Evolutionary conservation across 768 basidiomycete genomes (phyloP), one percentile per base, ranked within the genome.

Genomic region (Auriscalpium orientale): DNA sequence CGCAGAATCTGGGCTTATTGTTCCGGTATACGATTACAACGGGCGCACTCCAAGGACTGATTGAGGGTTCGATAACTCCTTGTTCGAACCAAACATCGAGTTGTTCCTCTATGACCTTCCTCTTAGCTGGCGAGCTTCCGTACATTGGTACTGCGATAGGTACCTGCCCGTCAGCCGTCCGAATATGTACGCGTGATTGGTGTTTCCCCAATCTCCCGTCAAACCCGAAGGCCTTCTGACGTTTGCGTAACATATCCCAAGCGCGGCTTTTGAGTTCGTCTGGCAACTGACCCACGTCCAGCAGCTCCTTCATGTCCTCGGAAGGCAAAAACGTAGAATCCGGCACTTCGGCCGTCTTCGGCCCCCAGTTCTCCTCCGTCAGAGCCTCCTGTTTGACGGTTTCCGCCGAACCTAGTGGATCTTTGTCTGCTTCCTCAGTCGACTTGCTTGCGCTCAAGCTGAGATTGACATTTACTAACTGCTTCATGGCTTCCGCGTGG

Each of bases 21-120:
- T 63, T 61, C 2, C 56, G 55, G 45, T 62, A 66, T 4, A 57
- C 58, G 16, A 66, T 63, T 3, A 66, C 36, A 1, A 57, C 63
- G 5, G 66, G 53, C 4, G 49, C 49, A 13, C 49, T 49, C 49
- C 49, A 49, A 35, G 49, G 49, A 22, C 44, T 56, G 10, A 8
- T 12, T 18, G 33, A 40, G 5, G 33, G 28, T 35, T 58, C 51
- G 18, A 54, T 35, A n/a, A 53, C 51, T 13, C 35, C 57, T 40
- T 16, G 38, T 18, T 46, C 28, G 12, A 22, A n/a, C 53, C 53
- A 54, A 3, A 28, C 35, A 6, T 48, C 46, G 8, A 46, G 33
- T 21, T 54, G 53, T 15, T 48, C 11, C 9, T 54, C 53, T 12
- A 54, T 54, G 15, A 53, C 52, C 15, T 53, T 43, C 3, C 52